These are phyloP conservation scores for Aegilops sharonensis DNA, from an alignment of 176 grass and related monocot genomes.

Conservation along the genomic window DNA sequence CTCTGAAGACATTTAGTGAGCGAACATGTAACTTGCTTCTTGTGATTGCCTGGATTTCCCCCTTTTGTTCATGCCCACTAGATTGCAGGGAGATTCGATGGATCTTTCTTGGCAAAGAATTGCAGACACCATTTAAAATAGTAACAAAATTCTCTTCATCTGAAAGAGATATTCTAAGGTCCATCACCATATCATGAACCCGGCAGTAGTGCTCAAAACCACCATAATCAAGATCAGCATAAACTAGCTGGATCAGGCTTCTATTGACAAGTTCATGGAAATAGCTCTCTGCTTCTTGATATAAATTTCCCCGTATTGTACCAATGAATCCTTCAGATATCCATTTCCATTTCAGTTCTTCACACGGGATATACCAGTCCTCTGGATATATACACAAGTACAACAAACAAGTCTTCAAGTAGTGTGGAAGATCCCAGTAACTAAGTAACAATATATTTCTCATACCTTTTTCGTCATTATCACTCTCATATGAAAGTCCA, in stretches of 20 bases:
- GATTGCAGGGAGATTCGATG: background rate
- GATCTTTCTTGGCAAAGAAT: background rate
- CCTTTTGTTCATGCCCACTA: background rate
- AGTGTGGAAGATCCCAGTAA: slow-evolving; percentile 7
- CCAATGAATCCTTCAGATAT: too few relatives aligned
- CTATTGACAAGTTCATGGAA: too few relatives aligned
- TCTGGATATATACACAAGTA: slow-evolving; percentile 12
- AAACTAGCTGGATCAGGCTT: too few relatives aligned
- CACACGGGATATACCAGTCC: background rate
- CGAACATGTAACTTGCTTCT: slow-evolving; percentile 5
- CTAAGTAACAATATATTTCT: background rate
- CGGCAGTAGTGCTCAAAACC: background rate
- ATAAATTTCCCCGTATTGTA: too few relatives aligned
- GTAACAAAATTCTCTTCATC: slow-evolving; percentile 6
- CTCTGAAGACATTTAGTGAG: background rate
- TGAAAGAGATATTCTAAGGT: background rate
- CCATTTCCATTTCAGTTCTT: too few relatives aligned
- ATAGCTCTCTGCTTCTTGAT: too few relatives aligned
- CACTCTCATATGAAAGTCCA: background rate
- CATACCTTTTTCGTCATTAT: background rate
- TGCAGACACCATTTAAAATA: background rate
- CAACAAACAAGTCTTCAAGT: background rate
- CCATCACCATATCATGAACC: slow-evolving; percentile 15
- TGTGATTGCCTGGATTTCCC: background rate
- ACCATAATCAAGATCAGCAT: too few relatives aligned